Evolutionary conservation across 176 grass and related monocot genomes (phyloP).

Genomic region (Raddia distichophylla): DNA sequence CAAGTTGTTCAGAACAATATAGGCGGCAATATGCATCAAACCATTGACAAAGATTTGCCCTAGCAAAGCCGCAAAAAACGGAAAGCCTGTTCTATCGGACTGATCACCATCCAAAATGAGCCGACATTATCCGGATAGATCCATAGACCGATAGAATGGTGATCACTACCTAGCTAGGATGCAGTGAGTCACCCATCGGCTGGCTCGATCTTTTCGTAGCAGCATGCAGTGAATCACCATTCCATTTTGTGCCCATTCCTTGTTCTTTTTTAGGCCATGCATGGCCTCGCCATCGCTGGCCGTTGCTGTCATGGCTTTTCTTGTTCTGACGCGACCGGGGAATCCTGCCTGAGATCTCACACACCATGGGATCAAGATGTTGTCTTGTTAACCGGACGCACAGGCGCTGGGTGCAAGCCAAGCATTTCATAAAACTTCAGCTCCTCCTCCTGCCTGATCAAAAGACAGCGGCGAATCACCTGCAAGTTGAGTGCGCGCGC

Average conservation of each 20-base stretch:
- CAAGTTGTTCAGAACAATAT: background rate
- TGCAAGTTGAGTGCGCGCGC: background rate
- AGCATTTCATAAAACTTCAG: background rate
- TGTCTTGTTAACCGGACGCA: background rate
- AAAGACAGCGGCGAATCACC: conserved; percentile 10
- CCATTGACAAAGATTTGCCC: background rate
- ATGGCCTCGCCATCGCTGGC: background rate
- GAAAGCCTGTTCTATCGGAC: background rate
- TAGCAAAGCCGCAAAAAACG: conserved; percentile 16
- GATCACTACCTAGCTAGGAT: background rate
- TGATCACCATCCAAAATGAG: background rate
- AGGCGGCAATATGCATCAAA: background rate
- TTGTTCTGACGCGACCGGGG: conserved; percentile 1
- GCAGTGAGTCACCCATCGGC: background rate
- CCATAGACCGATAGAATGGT: background rate
- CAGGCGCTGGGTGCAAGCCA: conserved; percentile 2
- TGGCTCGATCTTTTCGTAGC: background rate
- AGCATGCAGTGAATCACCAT: background rate
- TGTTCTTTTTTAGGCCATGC: background rate
- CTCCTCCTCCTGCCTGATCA: background rate
- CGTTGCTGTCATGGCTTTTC: background rate
- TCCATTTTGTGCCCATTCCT: conserved; percentile 9
- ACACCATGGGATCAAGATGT: background rate
- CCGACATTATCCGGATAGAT: background rate
- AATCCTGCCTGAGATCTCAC: conserved; percentile 14